These are phyloP conservation scores for Eimeria zaria DNA, from an alignment of 169 alveolate species.

Conservation along the genomic window DNA sequence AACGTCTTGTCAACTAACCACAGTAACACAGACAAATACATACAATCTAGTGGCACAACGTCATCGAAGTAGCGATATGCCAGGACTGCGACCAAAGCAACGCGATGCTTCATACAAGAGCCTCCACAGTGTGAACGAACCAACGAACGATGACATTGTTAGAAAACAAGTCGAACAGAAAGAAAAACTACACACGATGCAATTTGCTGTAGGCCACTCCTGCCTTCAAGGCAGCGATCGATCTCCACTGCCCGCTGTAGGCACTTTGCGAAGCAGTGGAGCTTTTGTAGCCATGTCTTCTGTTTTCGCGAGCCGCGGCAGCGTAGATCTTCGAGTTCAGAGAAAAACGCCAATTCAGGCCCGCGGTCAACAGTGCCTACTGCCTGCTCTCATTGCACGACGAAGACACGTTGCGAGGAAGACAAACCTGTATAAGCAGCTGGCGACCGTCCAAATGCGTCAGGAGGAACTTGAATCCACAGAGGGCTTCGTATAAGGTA, in stretches of 20 bases:
- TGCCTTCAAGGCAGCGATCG: constrained; percentile 2
- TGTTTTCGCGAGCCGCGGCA: constrained; percentile 81
- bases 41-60: background rate
- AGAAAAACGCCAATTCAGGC: constrained; percentile 77
- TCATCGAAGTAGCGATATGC: background rate
- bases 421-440: constrained; percentile 89
- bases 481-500: constrained; percentile 96
- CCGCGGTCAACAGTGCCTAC: constrained; percentile 2
- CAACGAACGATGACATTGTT: too few relatives aligned
- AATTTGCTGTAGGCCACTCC: background rate
- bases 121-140: background rate
- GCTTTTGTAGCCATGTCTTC: background rate
- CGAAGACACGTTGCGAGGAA: background rate
- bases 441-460: constrained; percentile 97
- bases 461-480: constrained; percentile 96
- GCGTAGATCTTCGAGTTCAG: background rate
- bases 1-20: background rate
- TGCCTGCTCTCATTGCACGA: background rate
- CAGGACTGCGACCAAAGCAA: background rate
- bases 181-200: background rate
- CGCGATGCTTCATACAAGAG: background rate
- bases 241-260: background rate
- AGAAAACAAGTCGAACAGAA: background rate
- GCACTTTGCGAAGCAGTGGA: constrained; percentile 5
- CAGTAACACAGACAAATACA: background rate